phyloP scores from a whole-genome alignment of 768 basidiomycete species.

The Termitomyces sp. region DNA sequence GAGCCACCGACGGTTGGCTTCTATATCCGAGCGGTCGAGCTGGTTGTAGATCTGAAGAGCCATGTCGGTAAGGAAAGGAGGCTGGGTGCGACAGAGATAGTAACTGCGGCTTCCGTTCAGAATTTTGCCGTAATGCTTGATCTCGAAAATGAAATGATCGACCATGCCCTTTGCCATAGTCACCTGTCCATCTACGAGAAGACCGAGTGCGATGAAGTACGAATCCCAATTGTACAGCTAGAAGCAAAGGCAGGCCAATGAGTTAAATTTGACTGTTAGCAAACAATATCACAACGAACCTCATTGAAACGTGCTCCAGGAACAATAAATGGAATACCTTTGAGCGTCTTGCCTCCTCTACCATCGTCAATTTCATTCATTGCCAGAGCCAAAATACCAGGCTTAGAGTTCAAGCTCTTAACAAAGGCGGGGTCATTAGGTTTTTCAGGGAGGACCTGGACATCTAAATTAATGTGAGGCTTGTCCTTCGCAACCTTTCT shows the following conservation, averaged over 20 bases:
- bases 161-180: conserved; percentile 97
- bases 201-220: conserved; percentile 89
- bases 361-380: conserved; percentile 89
- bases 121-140: conserved; percentile 96
- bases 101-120: conserved; percentile 93
- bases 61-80: conserved; percentile 98
- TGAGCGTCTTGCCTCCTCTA: conserved; percentile 72
- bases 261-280: conserved; percentile 4
- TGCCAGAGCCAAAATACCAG: conserved; percentile 89
- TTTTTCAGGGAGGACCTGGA: conserved; percentile 81
- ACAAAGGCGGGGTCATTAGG: conserved; percentile 87
- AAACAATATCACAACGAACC: conserved; percentile 36
- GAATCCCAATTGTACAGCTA: conserved; percentile 95
- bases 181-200: conserved; percentile 92
- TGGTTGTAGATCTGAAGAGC: conserved; percentile 97
- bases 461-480: conserved; percentile 91
- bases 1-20: conserved; percentile 83
- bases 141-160: conserved; percentile 98
- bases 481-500: conserved; percentile 84
- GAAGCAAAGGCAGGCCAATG: neutral
- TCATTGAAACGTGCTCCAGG: conserved; percentile 95
- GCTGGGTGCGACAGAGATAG: conserved; percentile 95
- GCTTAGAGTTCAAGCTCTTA: conserved; percentile 89
- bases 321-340: conserved; percentile 95
- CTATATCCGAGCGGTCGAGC: conserved; percentile 78